Evolutionary conservation across 1,284 basidiomycete genomes (phyloP).

Genomic region (Cerrena zonata): DNA sequence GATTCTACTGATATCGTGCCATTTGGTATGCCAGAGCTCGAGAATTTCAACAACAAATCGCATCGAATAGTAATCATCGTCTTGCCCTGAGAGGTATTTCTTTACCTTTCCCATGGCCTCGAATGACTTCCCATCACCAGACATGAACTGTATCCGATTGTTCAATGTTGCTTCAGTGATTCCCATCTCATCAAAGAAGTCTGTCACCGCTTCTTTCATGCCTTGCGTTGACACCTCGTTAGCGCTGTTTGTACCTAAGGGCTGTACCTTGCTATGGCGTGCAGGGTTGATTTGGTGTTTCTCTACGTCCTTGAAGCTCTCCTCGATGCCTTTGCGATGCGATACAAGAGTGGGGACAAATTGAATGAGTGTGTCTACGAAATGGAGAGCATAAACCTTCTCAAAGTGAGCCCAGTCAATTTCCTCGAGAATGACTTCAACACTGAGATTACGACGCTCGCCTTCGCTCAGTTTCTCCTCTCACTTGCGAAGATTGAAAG

Average conservation of each 20-base stretch:
- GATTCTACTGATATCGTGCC: slow-evolving; percentile 12
- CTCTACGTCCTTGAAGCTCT: not conserved
- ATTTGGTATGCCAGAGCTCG: slow-evolving; percentile 19
- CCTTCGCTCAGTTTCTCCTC: not conserved
- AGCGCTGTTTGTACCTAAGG: slow-evolving; percentile 14
- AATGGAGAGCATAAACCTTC: slow-evolving; percentile 4
- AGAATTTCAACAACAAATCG: slow-evolving; percentile 10
- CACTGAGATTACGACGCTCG: slow-evolving; percentile 6
- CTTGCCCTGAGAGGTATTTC: slow-evolving; percentile 4
- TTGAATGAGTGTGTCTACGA: slow-evolving; percentile 5
- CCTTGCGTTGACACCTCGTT: slow-evolving; percentile 14
- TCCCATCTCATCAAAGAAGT: slow-evolving; percentile 15
- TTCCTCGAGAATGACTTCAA: slow-evolving; percentile 2
- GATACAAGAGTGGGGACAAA: slow-evolving; percentile 7
- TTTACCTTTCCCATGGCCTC: slow-evolving; percentile 9
- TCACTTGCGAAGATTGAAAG: slow-evolving; percentile 2
- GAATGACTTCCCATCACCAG: slow-evolving; percentile 16
- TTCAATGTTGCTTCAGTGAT: slow-evolving; percentile 1
- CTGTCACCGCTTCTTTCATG: slow-evolving; percentile 11
- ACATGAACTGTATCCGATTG: not conserved
- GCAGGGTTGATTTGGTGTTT: slow-evolving; percentile 12
- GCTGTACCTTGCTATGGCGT: slow-evolving; percentile 9
- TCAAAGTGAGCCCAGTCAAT: slow-evolving; percentile 8
- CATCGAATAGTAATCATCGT: slow-evolving; percentile 5
- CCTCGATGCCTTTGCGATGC: not conserved